These are phyloP conservation scores for Croton laevigatus DNA, from an alignment of 441 rosid genomes.

Conservation along the genomic window DNA sequence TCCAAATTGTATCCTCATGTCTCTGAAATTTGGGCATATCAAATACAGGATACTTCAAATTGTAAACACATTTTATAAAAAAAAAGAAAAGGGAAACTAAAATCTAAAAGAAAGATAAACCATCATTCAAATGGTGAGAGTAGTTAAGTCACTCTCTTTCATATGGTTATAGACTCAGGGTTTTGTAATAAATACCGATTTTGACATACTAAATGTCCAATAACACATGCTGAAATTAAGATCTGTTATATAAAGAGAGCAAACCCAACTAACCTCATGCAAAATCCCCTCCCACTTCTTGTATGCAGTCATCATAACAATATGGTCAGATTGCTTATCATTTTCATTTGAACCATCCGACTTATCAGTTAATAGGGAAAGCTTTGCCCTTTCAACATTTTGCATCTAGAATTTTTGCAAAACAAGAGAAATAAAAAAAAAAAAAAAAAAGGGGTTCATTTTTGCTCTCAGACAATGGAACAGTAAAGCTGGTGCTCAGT, in stretches of 20 bases:
- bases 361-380: slow-evolving; percentile 60
- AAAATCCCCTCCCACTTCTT: slow-evolving; percentile 77
- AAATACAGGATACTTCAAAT: slow-evolving; percentile 14
- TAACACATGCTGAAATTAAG: neutral
- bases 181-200: neutral
- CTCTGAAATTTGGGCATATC: slow-evolving; percentile 48
- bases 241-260: neutral
- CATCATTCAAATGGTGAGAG: neutral
- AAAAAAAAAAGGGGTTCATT: too few relatives aligned
- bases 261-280: slow-evolving; percentile 53
- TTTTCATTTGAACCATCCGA: slow-evolving; percentile 48
- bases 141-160: neutral
- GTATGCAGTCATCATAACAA: slow-evolving; percentile 81
- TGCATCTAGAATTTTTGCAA: slow-evolving; percentile 48
- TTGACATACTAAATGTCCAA: neutral
- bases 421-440: slow-evolving; percentile 3
- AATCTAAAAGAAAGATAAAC: neutral
- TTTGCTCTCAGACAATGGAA: neutral
- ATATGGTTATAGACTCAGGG: neutral
- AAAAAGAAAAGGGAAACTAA: neutral
- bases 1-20: slow-evolving; percentile 90
- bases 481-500: slow-evolving; percentile 15
- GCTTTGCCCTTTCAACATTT: slow-evolving; percentile 78
- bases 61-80: neutral
- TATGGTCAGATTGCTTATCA: slow-evolving; percentile 80